A percentile compares a stretch with the other conserved stretches of the same genome.
Conservation (phyloP, 257 asterid genomes). For the Solanum sejunctum region DNA sequence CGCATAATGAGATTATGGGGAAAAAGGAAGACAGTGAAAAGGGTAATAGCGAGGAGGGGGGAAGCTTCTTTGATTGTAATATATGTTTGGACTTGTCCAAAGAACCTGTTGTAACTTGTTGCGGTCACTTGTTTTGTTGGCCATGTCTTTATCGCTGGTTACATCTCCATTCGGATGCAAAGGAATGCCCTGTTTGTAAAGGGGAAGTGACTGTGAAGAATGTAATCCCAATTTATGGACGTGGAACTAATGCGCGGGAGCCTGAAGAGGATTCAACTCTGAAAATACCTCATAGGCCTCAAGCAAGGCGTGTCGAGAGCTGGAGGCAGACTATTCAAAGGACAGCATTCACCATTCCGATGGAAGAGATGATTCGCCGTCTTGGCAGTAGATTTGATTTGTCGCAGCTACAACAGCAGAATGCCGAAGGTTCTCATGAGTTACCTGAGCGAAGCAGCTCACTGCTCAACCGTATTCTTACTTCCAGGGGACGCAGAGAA, state of each 20-base stretch:
- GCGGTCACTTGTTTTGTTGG: slow-evolving; percentile 98
- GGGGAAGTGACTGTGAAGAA: slow-evolving; percentile 75
- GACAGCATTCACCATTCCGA: slow-evolving; percentile 51
- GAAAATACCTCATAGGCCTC: slow-evolving; percentile 60
- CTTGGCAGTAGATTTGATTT: slow-evolving; percentile 38
- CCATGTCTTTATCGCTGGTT: slow-evolving; percentile 92
- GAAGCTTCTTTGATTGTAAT: slow-evolving; percentile 83
- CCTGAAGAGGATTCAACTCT: slow-evolving; percentile 34
- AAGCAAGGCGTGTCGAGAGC: slow-evolving; percentile 63
- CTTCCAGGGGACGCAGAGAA: slow-evolving; percentile 82
- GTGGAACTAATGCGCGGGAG: slow-evolving; percentile 33
- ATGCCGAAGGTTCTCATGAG: slow-evolving; percentile 26
- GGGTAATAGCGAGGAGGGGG: slow-evolving; percentile 45
- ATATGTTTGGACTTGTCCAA: slow-evolving; percentile 85
- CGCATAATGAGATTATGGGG: slow-evolving; percentile 33
- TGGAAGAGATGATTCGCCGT: slow-evolving; percentile 82
- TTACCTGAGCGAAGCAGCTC: slow-evolving; percentile 67
- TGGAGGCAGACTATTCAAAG: slow-evolving; percentile 74
- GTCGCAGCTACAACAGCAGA: slow-evolving; percentile 33
- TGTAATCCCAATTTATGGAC: slow-evolving; percentile 83
- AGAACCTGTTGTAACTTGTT: slow-evolving; percentile 94
- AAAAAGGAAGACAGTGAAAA: slow-evolving; percentile 55
- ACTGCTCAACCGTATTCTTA: slow-evolving; percentile 51
- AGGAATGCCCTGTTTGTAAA: slow-evolving; percentile 92
- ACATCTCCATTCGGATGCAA: slow-evolving; percentile 76